These are phyloP conservation scores for Trichocomaceae sp. DNA, from an alignment of 2,329 filamentous ascomycete genomes.

Conservation along the genomic window DNA sequence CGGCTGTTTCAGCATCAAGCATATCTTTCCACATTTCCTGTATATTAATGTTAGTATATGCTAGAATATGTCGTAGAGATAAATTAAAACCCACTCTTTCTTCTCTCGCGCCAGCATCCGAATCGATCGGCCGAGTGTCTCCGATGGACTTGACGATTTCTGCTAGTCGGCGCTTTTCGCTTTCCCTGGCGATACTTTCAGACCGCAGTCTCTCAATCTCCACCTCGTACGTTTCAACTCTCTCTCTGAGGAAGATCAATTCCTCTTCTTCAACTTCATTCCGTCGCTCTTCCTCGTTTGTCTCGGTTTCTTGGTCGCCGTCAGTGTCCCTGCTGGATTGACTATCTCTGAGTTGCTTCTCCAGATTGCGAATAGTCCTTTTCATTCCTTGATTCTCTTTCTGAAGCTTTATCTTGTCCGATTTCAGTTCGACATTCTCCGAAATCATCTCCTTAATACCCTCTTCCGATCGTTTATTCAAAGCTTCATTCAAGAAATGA, in stretches of 20 bases:
- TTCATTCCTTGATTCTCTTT: constrained; percentile 83
- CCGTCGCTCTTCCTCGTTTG: constrained; percentile 43
- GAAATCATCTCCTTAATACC: constrained; percentile 97
- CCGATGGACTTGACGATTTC: constrained; percentile 67
- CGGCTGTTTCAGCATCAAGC: constrained; percentile 81
- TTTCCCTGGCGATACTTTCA: constrained; percentile 71
- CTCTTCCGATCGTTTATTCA: constrained; percentile 91
- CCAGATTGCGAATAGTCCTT: constrained; percentile 74
- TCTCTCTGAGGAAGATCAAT: constrained; percentile 73
- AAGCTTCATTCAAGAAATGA: constrained; percentile 87
- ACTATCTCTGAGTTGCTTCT: constrained; percentile 63
- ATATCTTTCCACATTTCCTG: constrained; percentile 92
- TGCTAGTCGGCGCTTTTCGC: constrained; percentile 77
- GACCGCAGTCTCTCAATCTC: constrained; percentile 76
- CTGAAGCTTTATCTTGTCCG: constrained; percentile 77
- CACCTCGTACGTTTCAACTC: constrained; percentile 73
- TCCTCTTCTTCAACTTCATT: constrained; percentile 64
- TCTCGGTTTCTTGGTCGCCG: constrained; percentile 36
- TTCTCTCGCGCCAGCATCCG: constrained; percentile 44
- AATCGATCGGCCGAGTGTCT: constrained; percentile 45
- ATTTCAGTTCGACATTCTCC: constrained; percentile 93
- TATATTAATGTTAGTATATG: constrained; percentile 13
- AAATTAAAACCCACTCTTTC: constrained; percentile 38
- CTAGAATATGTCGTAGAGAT: not conserved
- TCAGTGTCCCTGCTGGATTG: constrained; percentile 40